A percentile compares a stretch with the other conserved stretches of the same genome.
Conservation (phyloP, 768 basidiomycete genomes). For the Sarcomyxa edulis region DNA sequence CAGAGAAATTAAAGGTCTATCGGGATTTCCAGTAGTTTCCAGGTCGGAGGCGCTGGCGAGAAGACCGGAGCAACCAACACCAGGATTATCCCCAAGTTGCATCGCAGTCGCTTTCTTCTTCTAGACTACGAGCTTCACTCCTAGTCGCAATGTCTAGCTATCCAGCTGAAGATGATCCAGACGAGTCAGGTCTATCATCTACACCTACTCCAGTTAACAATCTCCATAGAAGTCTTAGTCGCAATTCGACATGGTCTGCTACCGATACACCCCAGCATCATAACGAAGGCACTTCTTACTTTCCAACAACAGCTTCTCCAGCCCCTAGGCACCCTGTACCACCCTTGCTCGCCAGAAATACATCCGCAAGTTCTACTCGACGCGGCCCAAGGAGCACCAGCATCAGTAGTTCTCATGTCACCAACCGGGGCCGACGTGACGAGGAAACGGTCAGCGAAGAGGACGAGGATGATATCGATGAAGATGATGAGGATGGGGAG, state of each 20-base stretch:
- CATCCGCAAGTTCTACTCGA: slow-evolving; percentile 47
- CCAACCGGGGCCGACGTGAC: slow-evolving; percentile 39
- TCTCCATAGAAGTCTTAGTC: slow-evolving; percentile 41
- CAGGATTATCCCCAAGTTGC: too few species aligned
- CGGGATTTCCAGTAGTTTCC: too few species aligned
- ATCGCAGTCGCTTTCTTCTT: too few species aligned
- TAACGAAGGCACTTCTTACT: slow-evolving; percentile 67
- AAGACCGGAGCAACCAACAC: too few species aligned
- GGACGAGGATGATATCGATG: slow-evolving; percentile 39
- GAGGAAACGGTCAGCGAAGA: slow-evolving; percentile 47
- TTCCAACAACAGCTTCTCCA: slow-evolving; percentile 38
- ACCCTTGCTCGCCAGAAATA: slow-evolving; percentile 40
- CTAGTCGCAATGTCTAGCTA: too few species aligned
- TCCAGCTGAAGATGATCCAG: too few species aligned
- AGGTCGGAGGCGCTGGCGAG: too few species aligned
- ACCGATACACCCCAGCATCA: slow-evolving; percentile 59
- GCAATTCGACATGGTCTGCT: slow-evolving; percentile 54
- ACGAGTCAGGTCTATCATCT: too few species aligned
- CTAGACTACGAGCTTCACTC: too few species aligned
- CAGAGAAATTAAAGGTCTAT: too few species aligned
- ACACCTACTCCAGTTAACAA: too few species aligned
- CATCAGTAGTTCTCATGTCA: slow-evolving; percentile 49
- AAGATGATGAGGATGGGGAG: slow-evolving; percentile 28
- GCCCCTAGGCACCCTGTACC: slow-evolving; percentile 34
- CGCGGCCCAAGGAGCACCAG: slow-evolving; percentile 57